Conservation (phyloP, 1,284 basidiomycete species). For the Schizophyllum commune region DNA sequence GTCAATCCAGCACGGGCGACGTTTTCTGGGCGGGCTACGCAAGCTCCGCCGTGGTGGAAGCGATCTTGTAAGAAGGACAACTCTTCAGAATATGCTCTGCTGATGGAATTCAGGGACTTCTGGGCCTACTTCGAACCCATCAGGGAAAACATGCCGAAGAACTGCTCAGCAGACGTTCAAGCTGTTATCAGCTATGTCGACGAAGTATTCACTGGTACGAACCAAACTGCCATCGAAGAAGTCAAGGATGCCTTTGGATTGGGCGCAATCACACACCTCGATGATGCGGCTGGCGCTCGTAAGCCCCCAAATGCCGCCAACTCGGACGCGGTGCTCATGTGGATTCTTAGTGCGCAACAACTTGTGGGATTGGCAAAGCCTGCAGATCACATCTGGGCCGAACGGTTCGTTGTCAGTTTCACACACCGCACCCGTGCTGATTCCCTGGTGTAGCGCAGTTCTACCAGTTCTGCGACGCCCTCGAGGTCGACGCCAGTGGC, state of each 20-base stretch:
- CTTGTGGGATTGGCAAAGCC: slow-evolving; percentile 57
- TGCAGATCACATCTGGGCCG: slow-evolving; percentile 40
- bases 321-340: background rate
- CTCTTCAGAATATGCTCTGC: slow-evolving; percentile 1
- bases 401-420: background rate
- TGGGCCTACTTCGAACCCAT: slow-evolving; percentile 70
- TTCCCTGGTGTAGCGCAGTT: slow-evolving; percentile 32
- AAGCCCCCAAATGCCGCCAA: slow-evolving; percentile 10
- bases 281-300: slow-evolving; percentile 61
- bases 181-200: slow-evolving; percentile 61
- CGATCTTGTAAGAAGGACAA: slow-evolving; percentile 39
- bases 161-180: slow-evolving; percentile 66
- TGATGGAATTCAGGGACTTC: slow-evolving; percentile 39
- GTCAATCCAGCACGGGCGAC: slow-evolving; percentile 44
- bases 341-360: slow-evolving; percentile 29
- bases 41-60: slow-evolving; percentile 66
- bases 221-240: slow-evolving; percentile 35
- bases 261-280: slow-evolving; percentile 45
- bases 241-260: slow-evolving; percentile 56
- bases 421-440: background rate
- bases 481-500: slow-evolving; percentile 57
- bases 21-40: slow-evolving; percentile 63
- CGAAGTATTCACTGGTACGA: slow-evolving; percentile 37
- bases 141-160: slow-evolving; percentile 58
- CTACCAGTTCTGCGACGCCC: slow-evolving; percentile 63